Evolutionary conservation across 1,139 yeast species (phyloP), one percentile per base, ranked within the genome.

Genomic region (Debaryomyces coudertii): DNA sequence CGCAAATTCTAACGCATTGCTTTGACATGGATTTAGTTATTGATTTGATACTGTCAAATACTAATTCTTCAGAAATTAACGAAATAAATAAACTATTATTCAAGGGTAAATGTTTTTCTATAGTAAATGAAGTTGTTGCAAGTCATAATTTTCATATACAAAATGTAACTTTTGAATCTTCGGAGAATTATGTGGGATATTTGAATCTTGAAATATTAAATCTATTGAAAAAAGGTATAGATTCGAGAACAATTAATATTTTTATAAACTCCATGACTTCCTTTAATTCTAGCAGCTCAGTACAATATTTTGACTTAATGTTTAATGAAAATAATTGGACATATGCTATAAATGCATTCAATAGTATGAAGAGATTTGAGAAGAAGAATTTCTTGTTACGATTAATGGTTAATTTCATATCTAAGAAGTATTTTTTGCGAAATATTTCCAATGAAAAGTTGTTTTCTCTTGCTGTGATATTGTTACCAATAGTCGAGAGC

Each of bases 61-160:
- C 24, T 7, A 45, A 42, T 1, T 45, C 46, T 3, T 18, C 58
- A 5, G 65, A 66, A 39, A 38, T 53, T 6, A 65, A 60, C 42
- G 79, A 73, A 46, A 50, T 72, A 9, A 76, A 73, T 44, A 71
- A 68, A 45, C 53, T 73, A 7, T 14, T 75, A 5, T 73, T 68
- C 51, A 69, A 61, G 43, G 79, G 79, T 0, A 61, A 55, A 41
- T 46, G 56, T 4, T 66, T 63, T 40, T 46, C 69, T 0, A 44
- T 60, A 4, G 54, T 62, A 7, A 63, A 61, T 36, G 76, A 73
- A 48, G 52, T 52, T 0, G 45, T 40, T 18, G 25, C 47, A 24
- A 45, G 43, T 40, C 38, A 36, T 30, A 36, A 47, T 4, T 30
- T 56, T 5, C 52, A 54, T 4, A 30, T 53, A 11, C 42, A 50